Conservation (phyloP, 1,284 basidiomycete species). For the Fistulinella staudtii region DNA sequence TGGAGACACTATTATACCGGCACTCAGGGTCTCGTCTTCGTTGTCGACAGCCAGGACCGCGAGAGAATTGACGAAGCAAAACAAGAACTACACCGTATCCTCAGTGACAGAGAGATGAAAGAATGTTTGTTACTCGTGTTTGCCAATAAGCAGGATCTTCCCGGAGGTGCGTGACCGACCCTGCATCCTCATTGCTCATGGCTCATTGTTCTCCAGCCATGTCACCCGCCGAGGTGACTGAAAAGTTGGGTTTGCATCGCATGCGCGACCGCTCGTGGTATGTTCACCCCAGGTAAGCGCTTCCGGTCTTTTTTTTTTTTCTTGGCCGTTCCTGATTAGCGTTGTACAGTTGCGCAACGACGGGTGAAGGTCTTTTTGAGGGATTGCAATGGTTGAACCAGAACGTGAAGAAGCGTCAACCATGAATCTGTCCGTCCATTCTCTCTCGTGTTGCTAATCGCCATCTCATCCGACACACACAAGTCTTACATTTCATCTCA, state of each 20-base stretch:
- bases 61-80: conserved; percentile 97
- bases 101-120: conserved; percentile 98
- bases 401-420: conserved; percentile 89
- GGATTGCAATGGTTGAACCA: conserved; percentile 95
- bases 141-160: conserved; percentile 99
- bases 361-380: conserved; percentile 93
- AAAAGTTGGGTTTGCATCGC: conserved; percentile 91
- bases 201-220: conserved; percentile 55
- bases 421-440: conserved; percentile 38
- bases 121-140: conserved; percentile 96
- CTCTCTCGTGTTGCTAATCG: conserved; percentile 10
- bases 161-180: conserved; percentile 68
- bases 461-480: conserved; percentile 21
- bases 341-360: conserved; percentile 79
- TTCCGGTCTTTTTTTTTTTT: background rate
- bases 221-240: conserved; percentile 98
- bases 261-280: conserved; percentile 99
- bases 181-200: background rate
- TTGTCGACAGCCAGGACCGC: conserved; percentile 87
- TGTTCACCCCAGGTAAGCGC: conserved; percentile 92
- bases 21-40: conserved; percentile 98
- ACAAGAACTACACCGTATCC: conserved; percentile 93
- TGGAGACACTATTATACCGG: conserved; percentile 99
- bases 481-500: conserved; percentile 8
- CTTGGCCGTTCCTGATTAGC: conserved; percentile 10